Evolutionary conservation across 1,284 basidiomycete species (phyloP), one percentile per base, ranked within the genome.

Genomic region (Ceratobasidium sp.): DNA sequence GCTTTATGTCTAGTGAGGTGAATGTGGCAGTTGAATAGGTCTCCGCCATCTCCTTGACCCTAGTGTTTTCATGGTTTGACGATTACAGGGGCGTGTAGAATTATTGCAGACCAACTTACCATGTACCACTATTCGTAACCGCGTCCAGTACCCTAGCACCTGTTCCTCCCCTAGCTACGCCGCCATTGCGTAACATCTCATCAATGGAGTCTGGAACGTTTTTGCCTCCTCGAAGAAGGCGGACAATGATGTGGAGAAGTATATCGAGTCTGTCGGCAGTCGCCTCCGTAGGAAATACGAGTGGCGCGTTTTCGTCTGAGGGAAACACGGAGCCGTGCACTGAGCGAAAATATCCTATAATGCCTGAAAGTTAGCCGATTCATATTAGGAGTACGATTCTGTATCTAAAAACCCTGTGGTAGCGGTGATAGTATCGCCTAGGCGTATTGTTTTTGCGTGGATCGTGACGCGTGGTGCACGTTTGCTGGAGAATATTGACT

Each of bases 221-320:
- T 14, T 26, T 58, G 30, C 55, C 55, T 2, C 53, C 53, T n/a
- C 57, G 41, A 26, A 23, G 34, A 10, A 18, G 26, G 9, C 43
- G 23, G 8, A 59, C 23, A 30, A 70, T 70, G 18, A 59, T 57
- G 28, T 59, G 39, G 18, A 46, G 39, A 14, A 70, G 16, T 2
- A 70, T 21, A 26, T 59, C 55, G 30, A 70, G 26, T 18, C 67
- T 53, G 6, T 70, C 67, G 43, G 67, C 41, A 26, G 55, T 32
- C 3, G 28, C 32, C n/a, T 70, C 55, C 14, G 30, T 45, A 14
- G 67, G 67, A 23, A 58, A 58, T 9, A 59, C 28, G 36, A 59
- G 41, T 23, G 67, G 67, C 4, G 59, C 43, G 30, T 70, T 59
- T 36, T 58, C 55, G 30, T 70, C 43, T n/a, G 41, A 32, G 8